Conservation (phyloP, 495 filamentous ascomycete species). For the Aspergillus haitiensis region DNA sequence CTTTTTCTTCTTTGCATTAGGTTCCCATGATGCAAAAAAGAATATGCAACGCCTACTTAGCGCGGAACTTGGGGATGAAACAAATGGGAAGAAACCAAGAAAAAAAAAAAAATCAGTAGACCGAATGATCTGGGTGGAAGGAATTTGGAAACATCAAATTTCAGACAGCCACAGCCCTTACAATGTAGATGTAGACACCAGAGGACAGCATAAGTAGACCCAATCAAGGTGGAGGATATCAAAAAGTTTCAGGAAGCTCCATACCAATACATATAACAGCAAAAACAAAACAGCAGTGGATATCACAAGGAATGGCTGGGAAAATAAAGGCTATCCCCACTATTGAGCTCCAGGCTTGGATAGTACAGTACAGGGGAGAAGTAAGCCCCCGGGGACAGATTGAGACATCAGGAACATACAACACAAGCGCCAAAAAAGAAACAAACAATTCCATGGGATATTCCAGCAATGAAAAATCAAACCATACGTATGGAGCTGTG, state of each 20-base stretch:
- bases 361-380: slow-evolving; percentile 14
- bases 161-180: slow-evolving; percentile 13
- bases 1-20: background rate
- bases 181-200: slow-evolving; percentile 8
- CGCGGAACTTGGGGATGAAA: background rate
- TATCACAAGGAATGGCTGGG: slow-evolving; percentile 9
- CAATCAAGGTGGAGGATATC: background rate
- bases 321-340: background rate
- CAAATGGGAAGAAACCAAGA: too few relatives aligned
- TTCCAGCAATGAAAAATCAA: slow-evolving; percentile 11
- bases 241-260: background rate
- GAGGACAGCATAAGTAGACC: background rate
- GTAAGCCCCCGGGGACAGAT: background rate
- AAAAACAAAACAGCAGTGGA: background rate
- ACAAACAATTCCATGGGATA: slow-evolving; percentile 3
- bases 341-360: slow-evolving; percentile 5
- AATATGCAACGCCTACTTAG: background rate
- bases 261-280: background rate
- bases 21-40: background rate
- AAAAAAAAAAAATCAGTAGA: slow-evolving; percentile 9
- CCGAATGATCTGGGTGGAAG: background rate
- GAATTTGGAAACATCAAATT: slow-evolving; percentile 9
- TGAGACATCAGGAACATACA: slow-evolving; percentile 4
- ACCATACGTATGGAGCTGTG: background rate
- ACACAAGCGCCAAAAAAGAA: slow-evolving; percentile 1